These are phyloP conservation scores for Candida nonsorbophila DNA, from an alignment of 805 yeast genomes.

Conservation along the genomic window DNA sequence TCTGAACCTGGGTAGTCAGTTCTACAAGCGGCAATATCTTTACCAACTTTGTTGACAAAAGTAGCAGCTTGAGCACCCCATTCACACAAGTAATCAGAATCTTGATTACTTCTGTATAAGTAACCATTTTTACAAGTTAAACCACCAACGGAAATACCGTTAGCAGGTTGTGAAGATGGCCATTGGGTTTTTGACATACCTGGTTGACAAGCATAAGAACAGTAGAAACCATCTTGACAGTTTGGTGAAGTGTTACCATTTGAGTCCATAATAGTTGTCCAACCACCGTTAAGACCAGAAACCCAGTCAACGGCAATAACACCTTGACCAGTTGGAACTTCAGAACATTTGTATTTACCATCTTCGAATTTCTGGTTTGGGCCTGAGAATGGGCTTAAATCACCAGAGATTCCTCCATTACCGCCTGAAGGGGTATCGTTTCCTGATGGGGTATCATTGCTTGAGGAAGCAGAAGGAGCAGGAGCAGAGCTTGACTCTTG, in stretches of 20 bases:
- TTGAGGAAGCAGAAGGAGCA: conserved; percentile 3
- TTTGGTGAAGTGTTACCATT: conserved; percentile 57
- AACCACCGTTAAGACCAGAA: conserved; percentile 62
- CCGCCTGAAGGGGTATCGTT: conserved; percentile 18
- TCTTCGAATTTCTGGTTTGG: conserved; percentile 66
- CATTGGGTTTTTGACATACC: conserved; percentile 99
- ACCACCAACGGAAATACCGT: conserved; percentile 94
- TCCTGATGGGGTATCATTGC: conserved; percentile 3
- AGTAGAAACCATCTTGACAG: conserved; percentile 87
- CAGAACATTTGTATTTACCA: conserved; percentile 61
- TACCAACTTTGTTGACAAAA: conserved; percentile 57
- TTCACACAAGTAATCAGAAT: conserved; percentile 68
- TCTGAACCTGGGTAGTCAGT: conserved; percentile 99
- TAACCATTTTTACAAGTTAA: conserved; percentile 78
- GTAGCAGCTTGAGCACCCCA: conserved; percentile 75
- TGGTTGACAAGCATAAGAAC: conserved; percentile 97
- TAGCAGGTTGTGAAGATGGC: conserved; percentile 83
- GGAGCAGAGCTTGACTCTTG: conserved; percentile 7
- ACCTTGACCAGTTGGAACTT: conserved; percentile 80
- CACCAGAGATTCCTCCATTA: conserved; percentile 45
- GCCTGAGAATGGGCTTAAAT: conserved; percentile 47
- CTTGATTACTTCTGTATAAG: conserved; percentile 70
- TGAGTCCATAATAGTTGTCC: conserved; percentile 66
- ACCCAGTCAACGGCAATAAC: conserved; percentile 62
- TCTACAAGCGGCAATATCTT: conserved; percentile 87